Percentiles rank a stretch among this genome's conserved stretches.
Evolutionary conservation across 139 green algal species (phyloP).

Genomic region (Chlorella sp.): DNA sequence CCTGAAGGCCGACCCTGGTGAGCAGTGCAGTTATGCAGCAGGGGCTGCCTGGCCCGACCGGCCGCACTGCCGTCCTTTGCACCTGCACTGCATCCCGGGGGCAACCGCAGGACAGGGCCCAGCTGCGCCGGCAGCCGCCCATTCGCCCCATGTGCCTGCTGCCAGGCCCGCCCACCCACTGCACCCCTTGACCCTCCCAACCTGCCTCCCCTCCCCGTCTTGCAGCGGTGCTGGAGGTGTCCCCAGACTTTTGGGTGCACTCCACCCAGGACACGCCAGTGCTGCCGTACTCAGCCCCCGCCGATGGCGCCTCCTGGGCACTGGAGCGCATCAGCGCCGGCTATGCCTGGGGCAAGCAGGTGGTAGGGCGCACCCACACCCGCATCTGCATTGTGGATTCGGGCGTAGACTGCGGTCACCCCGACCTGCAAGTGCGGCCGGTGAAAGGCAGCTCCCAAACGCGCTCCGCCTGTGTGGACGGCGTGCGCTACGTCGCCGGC

Average conservation of each 20-base stretch:
- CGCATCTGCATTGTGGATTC: slow-evolving; percentile 25
- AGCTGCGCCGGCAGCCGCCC: too few species aligned
- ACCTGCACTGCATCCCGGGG: too few species aligned
- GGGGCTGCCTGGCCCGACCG: too few species aligned
- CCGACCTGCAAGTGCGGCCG: not conserved
- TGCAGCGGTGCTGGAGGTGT: slow-evolving; percentile 1
- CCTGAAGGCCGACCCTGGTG: too few species aligned
- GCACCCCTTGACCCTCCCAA: not conserved
- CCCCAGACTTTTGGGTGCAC: not conserved
- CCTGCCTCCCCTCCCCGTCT: not conserved
- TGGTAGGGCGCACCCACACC: not conserved
- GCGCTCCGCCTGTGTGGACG: not conserved
- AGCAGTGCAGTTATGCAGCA: too few species aligned
- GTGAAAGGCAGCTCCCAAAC: not conserved
- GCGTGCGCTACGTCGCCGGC: not conserved
- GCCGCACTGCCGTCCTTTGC: too few species aligned
- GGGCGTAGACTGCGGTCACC: not conserved
- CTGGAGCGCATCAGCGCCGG: slow-evolving; percentile 5
- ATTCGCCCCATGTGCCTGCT: too few species aligned
- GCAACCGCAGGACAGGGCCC: too few species aligned
- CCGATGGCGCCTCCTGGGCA: not conserved
- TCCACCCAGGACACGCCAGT: not conserved
- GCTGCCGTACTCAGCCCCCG: too few species aligned
- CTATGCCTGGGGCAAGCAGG: not conserved
- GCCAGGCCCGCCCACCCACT: too few species aligned